Percentiles rank a stretch among this genome's conserved stretches.
phyloP scores from a whole-genome alignment of 345 rosid species.

The Draba incana region DNA sequence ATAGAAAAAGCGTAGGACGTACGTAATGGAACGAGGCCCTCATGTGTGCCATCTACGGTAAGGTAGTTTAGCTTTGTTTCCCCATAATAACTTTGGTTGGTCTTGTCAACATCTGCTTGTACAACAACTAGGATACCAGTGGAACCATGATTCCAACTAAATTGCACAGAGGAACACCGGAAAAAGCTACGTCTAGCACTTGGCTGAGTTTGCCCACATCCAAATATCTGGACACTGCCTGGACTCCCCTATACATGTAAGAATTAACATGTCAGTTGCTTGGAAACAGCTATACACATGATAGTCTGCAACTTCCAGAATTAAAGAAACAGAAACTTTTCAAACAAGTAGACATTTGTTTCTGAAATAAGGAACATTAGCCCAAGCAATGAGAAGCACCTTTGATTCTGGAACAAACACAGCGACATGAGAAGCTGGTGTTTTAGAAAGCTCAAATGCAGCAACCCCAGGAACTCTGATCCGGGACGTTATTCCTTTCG shows the following conservation, averaged over 20 bases:
- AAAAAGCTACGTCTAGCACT: conserved; percentile 83
- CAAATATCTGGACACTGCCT: conserved; percentile 90
- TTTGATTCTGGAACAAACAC: conserved; percentile 91
- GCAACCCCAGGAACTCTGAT: conserved; percentile 79
- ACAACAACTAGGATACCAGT: conserved; percentile 84
- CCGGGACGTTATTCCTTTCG: conserved; percentile 67
- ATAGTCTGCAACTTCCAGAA: conserved; percentile 14
- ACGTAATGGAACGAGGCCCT: conserved; percentile 93
- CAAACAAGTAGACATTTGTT: neutral
- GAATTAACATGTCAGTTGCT: conserved; percentile 23
- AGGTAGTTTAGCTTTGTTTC: conserved; percentile 89
- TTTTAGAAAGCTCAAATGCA: conserved; percentile 78
- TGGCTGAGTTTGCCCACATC: conserved; percentile 69
- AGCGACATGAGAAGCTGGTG: conserved; percentile 83
- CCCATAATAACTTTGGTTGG: conserved; percentile 96
- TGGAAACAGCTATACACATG: neutral
- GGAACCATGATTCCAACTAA: conserved; percentile 84
- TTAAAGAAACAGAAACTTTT: neutral
- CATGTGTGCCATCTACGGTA: conserved; percentile 81
- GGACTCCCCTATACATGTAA: conserved; percentile 72
- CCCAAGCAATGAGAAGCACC: conserved; percentile 52
- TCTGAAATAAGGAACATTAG: neutral
- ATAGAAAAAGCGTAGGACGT: conserved; percentile 43
- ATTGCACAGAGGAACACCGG: conserved; percentile 82
- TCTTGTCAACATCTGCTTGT: conserved; percentile 94